Base-by-base conservation (phyloP, 2,329 filamentous ascomycete genomes). In the Hypoxylon sp. region DNA sequence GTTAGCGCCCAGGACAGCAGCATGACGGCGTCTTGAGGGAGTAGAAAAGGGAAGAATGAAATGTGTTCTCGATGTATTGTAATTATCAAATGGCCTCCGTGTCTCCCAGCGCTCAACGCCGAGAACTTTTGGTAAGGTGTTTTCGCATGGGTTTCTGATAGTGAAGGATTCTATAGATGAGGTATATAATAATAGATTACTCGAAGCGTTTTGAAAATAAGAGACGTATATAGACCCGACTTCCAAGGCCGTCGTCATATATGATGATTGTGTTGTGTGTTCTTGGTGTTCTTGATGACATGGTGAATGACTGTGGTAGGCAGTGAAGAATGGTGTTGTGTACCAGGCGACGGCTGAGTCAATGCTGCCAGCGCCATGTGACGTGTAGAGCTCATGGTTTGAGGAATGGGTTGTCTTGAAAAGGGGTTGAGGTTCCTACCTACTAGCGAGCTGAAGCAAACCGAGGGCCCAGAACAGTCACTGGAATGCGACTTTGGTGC, bases 331-430 rank as follows among this genome's bases (percentile, higher is more conserved):
- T 73, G 71, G 56, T 49, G 56, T 22, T 30, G 69, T 68, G 59
- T 50, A 62, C 72, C 56, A 55, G 71, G 62, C 59, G 68, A 73
- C 61, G 57, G 51, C 43, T 57, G 57, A 55, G 48, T 68, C 66
- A 66, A 41, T 50, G 11, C 46, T 41, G 24, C 39, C 28, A 58
- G 58, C 48, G 53, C 28, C 46, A 65, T 48, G 60, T 65, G 56
- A 53, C 32, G 64, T 50, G 56, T 49, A 64, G 57, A 68, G 56
- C 46, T 32, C n/a, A 53, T 62, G 60, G 32, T 37, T 46, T 48
- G 59, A 62, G 64, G 71, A 74, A 74, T 74, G 72, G 20, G 37
- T 22, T 73, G 72, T 74, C 72, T 74, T 65, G 48, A 58, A 68
- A 54, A 54, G 37, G 47, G 43, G 48, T 30, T 50, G 37, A 51